Evolutionary conservation across 129 eudicot genomes (phyloP).

Genomic region (Centaurea solstitialis): DNA sequence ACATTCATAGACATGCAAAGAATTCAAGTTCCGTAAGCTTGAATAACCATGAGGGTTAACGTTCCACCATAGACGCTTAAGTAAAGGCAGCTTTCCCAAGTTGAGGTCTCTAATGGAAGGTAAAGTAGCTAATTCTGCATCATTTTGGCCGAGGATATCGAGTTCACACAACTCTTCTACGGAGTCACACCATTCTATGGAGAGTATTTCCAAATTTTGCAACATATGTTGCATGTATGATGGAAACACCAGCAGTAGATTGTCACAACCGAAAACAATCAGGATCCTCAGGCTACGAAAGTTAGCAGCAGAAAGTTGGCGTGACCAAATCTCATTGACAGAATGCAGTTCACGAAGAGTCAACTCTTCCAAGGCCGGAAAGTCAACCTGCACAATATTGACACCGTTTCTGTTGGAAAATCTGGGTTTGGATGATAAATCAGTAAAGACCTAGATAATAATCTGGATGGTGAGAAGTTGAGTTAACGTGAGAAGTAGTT

Average conservation of each 20-base stretch:
- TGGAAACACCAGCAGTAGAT: slow-evolving; percentile 27
- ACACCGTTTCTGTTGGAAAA: not conserved
- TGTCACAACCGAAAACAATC: slow-evolving; percentile 34
- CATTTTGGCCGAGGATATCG: slow-evolving; percentile 12
- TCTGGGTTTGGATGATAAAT: not conserved
- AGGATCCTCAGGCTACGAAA: slow-evolving; percentile 40
- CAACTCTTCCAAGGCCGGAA: slow-evolving; percentile 49
- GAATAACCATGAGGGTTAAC: slow-evolving; percentile 17
- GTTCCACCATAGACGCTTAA: slow-evolving; percentile 47
- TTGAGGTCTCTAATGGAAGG: slow-evolving; percentile 39
- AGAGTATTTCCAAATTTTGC: slow-evolving; percentile 41
- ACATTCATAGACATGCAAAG: slow-evolving; percentile 38
- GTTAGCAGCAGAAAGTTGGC: slow-evolving; percentile 32
- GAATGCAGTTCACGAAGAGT: slow-evolving; percentile 42
- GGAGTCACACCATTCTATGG: slow-evolving; percentile 43
- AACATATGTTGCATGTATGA: slow-evolving; percentile 32
- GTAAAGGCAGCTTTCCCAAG: slow-evolving; percentile 36
- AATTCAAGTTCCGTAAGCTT: slow-evolving; percentile 41
- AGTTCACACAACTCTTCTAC: slow-evolving; percentile 40
- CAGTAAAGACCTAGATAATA: not conserved
- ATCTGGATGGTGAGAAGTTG: not conserved
- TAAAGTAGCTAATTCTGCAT: slow-evolving; percentile 22
- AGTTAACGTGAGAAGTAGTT: no score
- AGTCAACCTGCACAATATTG: slow-evolving; percentile 38
- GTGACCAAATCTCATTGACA: slow-evolving; percentile 39